Conservation (phyloP, 306 rosid genomes). For the Oxytropis ochrocephala region DNA sequence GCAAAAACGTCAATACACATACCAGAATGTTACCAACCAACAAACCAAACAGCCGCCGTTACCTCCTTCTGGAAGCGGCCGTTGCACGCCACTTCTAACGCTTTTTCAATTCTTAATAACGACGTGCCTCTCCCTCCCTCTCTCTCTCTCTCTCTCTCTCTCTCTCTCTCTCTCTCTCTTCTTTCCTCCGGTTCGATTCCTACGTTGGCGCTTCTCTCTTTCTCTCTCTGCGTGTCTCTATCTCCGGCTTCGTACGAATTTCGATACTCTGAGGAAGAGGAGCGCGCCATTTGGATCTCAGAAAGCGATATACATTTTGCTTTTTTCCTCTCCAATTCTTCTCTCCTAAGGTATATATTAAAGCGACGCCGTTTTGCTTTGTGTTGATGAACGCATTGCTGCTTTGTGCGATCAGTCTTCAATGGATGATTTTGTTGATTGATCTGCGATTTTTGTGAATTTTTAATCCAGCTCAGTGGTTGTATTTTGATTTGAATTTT, state of each 20-base stretch:
- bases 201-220: background rate
- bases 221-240: constrained; percentile 11
- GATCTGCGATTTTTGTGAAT: background rate
- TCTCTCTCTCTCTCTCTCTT: background rate
- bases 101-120: constrained; percentile 22
- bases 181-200: background rate
- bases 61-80: constrained; percentile 45
- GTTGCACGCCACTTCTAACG: constrained; percentile 56
- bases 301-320: constrained; percentile 29
- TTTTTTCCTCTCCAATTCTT: background rate
- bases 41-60: constrained; percentile 37
- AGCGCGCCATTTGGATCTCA: constrained; percentile 32
- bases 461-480: background rate
- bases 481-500: background rate
- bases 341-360: constrained; percentile 15
- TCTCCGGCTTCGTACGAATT: constrained; percentile 33
- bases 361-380: constrained; percentile 9
- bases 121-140: constrained; percentile 25
- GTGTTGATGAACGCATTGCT: constrained; percentile 12
- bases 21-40: constrained; percentile 1
- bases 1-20: constrained; percentile 4
- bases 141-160: constrained; percentile 1
- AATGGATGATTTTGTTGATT: background rate
- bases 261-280: constrained; percentile 22
- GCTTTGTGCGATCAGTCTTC: constrained; percentile 7